phyloP scores from a whole-genome alignment of 176 grass and related monocot species.

The Cymbopogon citratus region DNA sequence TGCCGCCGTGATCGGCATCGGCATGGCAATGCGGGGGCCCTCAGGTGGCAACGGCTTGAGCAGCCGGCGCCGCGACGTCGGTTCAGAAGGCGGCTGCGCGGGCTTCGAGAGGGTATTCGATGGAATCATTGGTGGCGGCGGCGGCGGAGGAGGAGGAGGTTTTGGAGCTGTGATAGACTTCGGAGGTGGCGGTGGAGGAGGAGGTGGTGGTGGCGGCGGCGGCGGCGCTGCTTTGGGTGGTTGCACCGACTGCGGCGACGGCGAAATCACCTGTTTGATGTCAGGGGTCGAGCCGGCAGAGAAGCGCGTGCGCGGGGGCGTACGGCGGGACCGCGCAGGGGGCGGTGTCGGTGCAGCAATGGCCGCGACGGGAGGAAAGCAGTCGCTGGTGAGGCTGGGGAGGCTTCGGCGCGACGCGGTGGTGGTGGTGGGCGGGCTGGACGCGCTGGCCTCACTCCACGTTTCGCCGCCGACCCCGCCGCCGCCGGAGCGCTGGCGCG shows the following conservation, averaged over 20 bases:
- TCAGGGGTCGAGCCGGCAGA: slow-evolving; percentile 60
- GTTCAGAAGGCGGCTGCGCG: slow-evolving; percentile 14
- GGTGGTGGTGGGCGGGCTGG: slow-evolving; percentile 59
- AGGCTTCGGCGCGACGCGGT: slow-evolving; percentile 78
- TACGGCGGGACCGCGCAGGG: slow-evolving; percentile 56
- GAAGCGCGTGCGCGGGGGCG: slow-evolving; percentile 75
- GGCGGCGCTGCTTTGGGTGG: slow-evolving; percentile 35
- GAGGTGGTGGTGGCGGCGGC: slow-evolving; percentile 39
- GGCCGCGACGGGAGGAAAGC: slow-evolving; percentile 32
- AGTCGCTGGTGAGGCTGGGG: slow-evolving; percentile 69
- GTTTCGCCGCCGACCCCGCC: slow-evolving; percentile 34
- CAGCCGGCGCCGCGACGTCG: slow-evolving; percentile 58
- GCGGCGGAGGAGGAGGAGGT: background rate
- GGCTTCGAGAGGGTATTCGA: slow-evolving; percentile 24
- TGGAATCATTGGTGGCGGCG: slow-evolving; percentile 35
- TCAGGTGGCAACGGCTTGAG: slow-evolving; percentile 79
- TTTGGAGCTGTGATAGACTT: slow-evolving; percentile 29
- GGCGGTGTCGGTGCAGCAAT: slow-evolving; percentile 41
- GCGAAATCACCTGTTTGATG: slow-evolving; percentile 67
- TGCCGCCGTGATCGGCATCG: slow-evolving; percentile 41
- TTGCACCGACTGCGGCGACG: slow-evolving; percentile 27
- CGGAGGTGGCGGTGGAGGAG: slow-evolving; percentile 30
- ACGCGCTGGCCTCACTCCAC: slow-evolving; percentile 60
- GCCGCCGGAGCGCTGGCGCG: slow-evolving; percentile 43
- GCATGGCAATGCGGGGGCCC: slow-evolving; percentile 58